phyloP scores from a whole-genome alignment of 2,329 filamentous ascomycete species.

The Aspergillus viridinutans region DNA sequence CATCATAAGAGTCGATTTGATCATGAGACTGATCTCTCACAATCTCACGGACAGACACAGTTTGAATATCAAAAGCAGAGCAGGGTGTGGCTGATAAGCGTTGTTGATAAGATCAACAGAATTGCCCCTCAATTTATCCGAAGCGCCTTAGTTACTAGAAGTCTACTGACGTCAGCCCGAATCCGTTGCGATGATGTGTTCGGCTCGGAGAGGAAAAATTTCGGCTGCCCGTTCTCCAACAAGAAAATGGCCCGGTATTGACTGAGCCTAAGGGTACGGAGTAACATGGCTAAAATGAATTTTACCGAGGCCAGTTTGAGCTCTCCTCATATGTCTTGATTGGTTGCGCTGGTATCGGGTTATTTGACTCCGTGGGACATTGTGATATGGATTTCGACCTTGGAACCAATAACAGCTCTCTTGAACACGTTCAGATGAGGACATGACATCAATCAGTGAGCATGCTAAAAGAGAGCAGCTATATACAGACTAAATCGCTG shows the following conservation, averaged over 20 bases:
- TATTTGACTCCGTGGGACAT: background rate
- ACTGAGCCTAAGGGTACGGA: background rate
- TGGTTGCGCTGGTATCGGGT: background rate
- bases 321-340: background rate
- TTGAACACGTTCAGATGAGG: background rate
- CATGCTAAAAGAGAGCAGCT: background rate
- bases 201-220: background rate
- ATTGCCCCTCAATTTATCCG: background rate
- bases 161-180: constrained; percentile 2
- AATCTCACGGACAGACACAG: background rate
- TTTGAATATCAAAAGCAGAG: background rate
- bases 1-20: background rate
- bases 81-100: background rate
- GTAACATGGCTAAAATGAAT: constrained; percentile 3
- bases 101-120: background rate
- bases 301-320: background rate
- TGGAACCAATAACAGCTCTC: background rate
- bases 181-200: background rate
- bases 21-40: background rate
- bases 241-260: background rate
- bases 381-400: background rate
- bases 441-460: background rate
- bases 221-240: background rate
- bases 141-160: background rate
- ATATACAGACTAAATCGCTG: background rate